phyloP scores from a whole-genome alignment of 2,329 filamentous ascomycete genomes.

The Xylogone sp. region DNA sequence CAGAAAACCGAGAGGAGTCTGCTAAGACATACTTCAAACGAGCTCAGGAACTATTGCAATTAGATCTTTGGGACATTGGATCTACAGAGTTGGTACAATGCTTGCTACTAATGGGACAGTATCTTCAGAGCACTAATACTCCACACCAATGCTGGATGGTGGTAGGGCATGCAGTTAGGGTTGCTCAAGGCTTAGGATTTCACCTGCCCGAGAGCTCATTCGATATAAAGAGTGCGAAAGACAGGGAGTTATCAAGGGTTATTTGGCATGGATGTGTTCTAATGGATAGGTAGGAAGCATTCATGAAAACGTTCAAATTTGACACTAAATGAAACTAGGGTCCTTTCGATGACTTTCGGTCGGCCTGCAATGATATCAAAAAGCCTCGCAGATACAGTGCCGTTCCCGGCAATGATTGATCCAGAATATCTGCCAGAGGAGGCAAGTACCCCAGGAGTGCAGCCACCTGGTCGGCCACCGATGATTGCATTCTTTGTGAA shows the following conservation, averaged over 20 bases:
- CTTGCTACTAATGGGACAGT: constrained; percentile 43
- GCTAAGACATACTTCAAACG: constrained; percentile 39
- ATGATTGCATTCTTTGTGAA: constrained; percentile 10
- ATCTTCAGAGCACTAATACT: constrained; percentile 44
- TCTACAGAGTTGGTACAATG: constrained; percentile 43
- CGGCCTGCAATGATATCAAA: constrained; percentile 32
- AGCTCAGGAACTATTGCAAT: constrained; percentile 37
- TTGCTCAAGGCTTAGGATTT: constrained; percentile 42
- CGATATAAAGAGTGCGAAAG: not conserved
- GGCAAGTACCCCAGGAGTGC: constrained; percentile 8
- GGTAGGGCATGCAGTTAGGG: constrained; percentile 41
- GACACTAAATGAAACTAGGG: constrained; percentile 13
- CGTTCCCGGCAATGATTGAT: constrained; percentile 16
- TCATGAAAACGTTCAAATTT: not conserved
- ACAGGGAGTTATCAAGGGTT: not conserved
- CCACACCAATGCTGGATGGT: constrained; percentile 47
- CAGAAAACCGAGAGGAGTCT: constrained; percentile 35
- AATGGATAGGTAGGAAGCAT: constrained; percentile 32
- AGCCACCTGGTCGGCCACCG: not conserved
- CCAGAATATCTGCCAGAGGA: constrained; percentile 25
- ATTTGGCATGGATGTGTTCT: constrained; percentile 35
- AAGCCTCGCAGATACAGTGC: constrained; percentile 22
- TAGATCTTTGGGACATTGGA: constrained; percentile 37
- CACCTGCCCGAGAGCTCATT: constrained; percentile 35
- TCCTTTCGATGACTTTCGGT: constrained; percentile 33